Percentiles rank a stretch among this genome's conserved stretches.
phyloP scores from a whole-genome alignment of 768 basidiomycete genomes.

The Lepiota subincarnata region DNA sequence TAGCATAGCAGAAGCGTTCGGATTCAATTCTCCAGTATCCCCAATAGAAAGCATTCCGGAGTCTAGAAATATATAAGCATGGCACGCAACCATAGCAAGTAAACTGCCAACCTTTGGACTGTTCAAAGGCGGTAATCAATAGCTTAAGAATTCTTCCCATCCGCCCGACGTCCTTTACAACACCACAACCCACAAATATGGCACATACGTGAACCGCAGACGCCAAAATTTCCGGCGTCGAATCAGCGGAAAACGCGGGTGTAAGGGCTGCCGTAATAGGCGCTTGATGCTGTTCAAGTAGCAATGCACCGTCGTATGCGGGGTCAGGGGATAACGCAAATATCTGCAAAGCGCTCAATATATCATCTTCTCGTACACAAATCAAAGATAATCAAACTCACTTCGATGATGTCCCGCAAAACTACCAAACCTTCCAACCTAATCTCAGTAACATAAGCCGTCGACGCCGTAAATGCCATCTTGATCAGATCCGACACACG shows the following conservation, averaged over 20 bases:
- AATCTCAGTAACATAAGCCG: conserved; percentile 95
- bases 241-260: conserved; percentile 92
- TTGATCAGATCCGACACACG: conserved; percentile 91
- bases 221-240: conserved; percentile 91
- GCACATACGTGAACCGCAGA: conserved; percentile 93
- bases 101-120: conserved; percentile 68
- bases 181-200: conserved; percentile 90
- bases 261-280: conserved; percentile 97
- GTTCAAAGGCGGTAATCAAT: conserved; percentile 81
- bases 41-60: conserved; percentile 83
- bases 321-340: conserved; percentile 88
- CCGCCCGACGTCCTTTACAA: conserved; percentile 81
- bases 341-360: conserved; percentile 43
- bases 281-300: conserved; percentile 97
- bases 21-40: conserved; percentile 80
- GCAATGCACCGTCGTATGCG: conserved; percentile 82
- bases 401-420: conserved; percentile 89
- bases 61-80: conserved; percentile 39
- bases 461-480: conserved; percentile 97
- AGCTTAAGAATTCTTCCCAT: conserved; percentile 96
- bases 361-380: neutral
- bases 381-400: conserved; percentile 21
- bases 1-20: conserved; percentile 94
- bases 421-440: conserved; percentile 87
- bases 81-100: neutral